Evolutionary conservation across 2,329 filamentous ascomycete genomes (phyloP), one percentile per base, ranked within the genome.

Genomic region (Cladosporium cucumerinum): DNA sequence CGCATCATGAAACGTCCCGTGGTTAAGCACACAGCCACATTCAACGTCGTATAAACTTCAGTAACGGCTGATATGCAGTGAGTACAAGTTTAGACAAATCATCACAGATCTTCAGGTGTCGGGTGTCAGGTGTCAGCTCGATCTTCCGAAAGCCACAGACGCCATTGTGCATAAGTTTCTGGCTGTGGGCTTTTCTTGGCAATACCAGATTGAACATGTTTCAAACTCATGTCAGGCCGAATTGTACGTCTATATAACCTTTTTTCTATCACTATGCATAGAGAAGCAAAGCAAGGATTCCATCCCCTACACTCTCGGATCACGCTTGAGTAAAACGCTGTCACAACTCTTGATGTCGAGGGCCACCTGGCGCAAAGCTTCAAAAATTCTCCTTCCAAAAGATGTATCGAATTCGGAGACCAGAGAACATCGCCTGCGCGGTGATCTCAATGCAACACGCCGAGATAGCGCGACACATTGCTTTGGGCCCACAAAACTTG

Each of bases 1-100:
- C 66, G 66, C 66, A 67, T 67, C 30, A 7, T n/a, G 49, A 30
- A 5, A 5, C 4, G 14, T 6, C 1, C 8, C n/a, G 26, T 26
- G 16, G n/a, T 16, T 6, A 3, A 18, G 26, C 23, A n/a, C 3
- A 12, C 49, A 21, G 7, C 28, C 14, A 23, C 16, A 10, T 32
- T 18, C 18, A n/a, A 12, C 16, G 18, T 32, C 2, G 7, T 8
- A 7, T 14, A 30, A 32, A 12, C 26, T 30, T 54, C n/a, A 14
- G 18, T 21, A 10, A 10, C 3, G 23, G 51, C 26, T 12, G 8
- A 30, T 30, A 10, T 30, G 5, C 18, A 12, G 34, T 3, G n/a
- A n/a, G n/a, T n/a, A n/a, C 34, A 39, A 39, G 34, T 7, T 18
- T 43, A 12, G 18, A 43, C 16, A 6, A 43, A 43, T 5, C 6